Evolutionary conservation across 371 early-diverging fungal species (phyloP).

Genomic region (Dichotomocladium elegans): DNA sequence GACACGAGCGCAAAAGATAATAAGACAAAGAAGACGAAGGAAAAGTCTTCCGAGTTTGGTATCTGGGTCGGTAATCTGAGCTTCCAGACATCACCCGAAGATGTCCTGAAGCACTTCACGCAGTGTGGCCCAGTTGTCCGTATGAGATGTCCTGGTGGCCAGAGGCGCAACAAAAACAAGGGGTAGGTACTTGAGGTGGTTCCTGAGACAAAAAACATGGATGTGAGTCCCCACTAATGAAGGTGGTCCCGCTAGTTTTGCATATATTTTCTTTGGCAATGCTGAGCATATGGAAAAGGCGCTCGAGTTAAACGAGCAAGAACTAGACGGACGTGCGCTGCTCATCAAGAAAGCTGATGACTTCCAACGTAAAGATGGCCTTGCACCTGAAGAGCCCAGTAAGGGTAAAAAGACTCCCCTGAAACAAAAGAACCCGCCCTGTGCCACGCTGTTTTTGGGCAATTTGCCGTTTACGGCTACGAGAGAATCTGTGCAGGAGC

Average conservation of each 20-base stretch:
- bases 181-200: conserved; percentile 64
- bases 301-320: conserved; percentile 54
- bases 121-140: conserved; percentile 64
- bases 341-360: conserved; percentile 67
- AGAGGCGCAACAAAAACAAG: conserved; percentile 51
- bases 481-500: conserved; percentile 53
- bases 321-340: conserved; percentile 58
- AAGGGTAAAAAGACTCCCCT: too few species aligned
- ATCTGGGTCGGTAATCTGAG: conserved; percentile 79
- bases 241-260: too few species aligned
- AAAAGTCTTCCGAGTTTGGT: conserved; percentile 35
- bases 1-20: conserved; percentile 14
- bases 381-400: conserved; percentile 24
- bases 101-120: conserved; percentile 54
- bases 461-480: conserved; percentile 74
- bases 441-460: conserved; percentile 78
- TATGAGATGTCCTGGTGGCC: conserved; percentile 58
- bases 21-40: conserved; percentile 31
- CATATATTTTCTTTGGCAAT: conserved; percentile 7
- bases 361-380: conserved; percentile 52
- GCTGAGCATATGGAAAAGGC: conserved; percentile 52
- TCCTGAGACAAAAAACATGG: background rate
- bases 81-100: conserved; percentile 53
- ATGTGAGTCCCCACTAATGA: background rate
- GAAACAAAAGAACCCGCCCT: conserved; percentile 42